Base-by-base conservation (phyloP, 495 filamentous ascomycete genomes). In the Symbiotaphrina buchneri region DNA sequence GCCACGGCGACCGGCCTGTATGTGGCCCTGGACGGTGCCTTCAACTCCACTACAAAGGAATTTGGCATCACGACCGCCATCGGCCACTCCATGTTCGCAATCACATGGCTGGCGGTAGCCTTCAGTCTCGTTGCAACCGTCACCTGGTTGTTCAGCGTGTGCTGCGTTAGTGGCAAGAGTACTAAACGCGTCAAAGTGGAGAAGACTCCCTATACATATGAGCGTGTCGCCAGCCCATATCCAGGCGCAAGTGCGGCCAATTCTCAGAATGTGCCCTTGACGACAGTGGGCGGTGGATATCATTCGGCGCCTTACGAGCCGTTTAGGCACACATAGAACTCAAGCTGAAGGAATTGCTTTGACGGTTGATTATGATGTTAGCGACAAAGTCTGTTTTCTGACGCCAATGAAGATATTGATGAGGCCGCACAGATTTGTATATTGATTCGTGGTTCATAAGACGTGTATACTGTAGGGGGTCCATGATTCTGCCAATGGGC, bases 181-280 rank as follows among this genome's bases (percentile, higher is more conserved):
- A 47, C 50, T 42, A 40, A 47, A 21, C 33, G 45, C 21, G 21
- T 60, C 21, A 54, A 44, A 18, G 54, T 54, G 37, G 57, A 61
- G 36, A 61, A 63, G 49, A 48, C 56, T 17, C 58, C 56, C 18
- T 59, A 63, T 45, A 60, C 52, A 24, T 63, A 63, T 37, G 58
- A 63, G 44, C 52, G 53, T 21, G 41, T 63, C 20, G 50, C 46
- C 30, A 48, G 48, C n/a, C 43, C 40, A 3, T 45, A 40, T 24
- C 21, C 11, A 15, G n/a, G 32, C 15, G 15, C 7, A 6, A 8
- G 26, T n/a, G 21, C 14, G 27, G 17, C 15, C 10, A 10, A 28
- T 28, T 24, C 10, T n/a, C 24, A 27, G 32, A 26, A 36, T 5
- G 28, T 39, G 17, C 25, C 35, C 10, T 31, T 39, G 37, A 5